Percentiles rank a stretch among this genome's conserved stretches.
Evolutionary conservation across 768 basidiomycete genomes (phyloP).

Genomic region (Cystofilobasidium bisporidii): DNA sequence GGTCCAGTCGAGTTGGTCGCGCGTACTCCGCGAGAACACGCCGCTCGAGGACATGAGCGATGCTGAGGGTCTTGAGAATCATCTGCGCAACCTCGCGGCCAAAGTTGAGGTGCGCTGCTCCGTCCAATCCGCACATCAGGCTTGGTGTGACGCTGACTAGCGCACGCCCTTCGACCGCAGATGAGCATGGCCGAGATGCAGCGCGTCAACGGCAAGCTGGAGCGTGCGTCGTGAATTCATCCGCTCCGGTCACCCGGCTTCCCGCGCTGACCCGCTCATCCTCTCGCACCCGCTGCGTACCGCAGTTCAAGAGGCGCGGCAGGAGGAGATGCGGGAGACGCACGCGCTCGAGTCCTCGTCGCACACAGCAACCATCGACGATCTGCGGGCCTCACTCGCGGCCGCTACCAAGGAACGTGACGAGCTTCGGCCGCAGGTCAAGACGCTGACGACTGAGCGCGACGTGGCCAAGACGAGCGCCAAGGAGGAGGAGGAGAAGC

Average conservation of each 20-base stretch:
- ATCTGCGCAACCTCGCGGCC: conserved; percentile 55
- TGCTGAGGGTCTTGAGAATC: conserved; percentile 58
- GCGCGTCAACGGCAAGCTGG: conserved; percentile 60
- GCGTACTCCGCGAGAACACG: conserved; percentile 58
- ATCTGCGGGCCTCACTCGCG: conserved; percentile 56
- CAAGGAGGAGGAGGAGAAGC: conserved; percentile 96
- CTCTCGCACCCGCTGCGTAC: background rate
- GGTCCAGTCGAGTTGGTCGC: background rate
- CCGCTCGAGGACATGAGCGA: conserved; percentile 61
- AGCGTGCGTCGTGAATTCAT: conserved; percentile 47
- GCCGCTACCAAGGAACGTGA: conserved; percentile 52
- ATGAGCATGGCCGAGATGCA: conserved; percentile 68
- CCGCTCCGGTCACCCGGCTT: background rate
- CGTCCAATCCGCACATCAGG: no score
- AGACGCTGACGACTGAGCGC: conserved; percentile 54
- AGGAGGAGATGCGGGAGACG: conserved; percentile 74
- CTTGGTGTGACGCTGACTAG: no score
- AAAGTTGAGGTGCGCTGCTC: conserved; percentile 70
- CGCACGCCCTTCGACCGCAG: conserved; percentile 43
- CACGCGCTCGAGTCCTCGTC: conserved; percentile 73
- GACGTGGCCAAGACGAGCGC: conserved; percentile 52
- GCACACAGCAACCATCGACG: conserved; percentile 62
- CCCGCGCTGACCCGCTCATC: background rate
- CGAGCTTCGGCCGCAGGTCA: background rate
- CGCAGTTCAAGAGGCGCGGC: conserved; percentile 69